Base-by-base conservation (phyloP, 2,329 filamentous ascomycete species). In the Penicillium palitans region DNA sequence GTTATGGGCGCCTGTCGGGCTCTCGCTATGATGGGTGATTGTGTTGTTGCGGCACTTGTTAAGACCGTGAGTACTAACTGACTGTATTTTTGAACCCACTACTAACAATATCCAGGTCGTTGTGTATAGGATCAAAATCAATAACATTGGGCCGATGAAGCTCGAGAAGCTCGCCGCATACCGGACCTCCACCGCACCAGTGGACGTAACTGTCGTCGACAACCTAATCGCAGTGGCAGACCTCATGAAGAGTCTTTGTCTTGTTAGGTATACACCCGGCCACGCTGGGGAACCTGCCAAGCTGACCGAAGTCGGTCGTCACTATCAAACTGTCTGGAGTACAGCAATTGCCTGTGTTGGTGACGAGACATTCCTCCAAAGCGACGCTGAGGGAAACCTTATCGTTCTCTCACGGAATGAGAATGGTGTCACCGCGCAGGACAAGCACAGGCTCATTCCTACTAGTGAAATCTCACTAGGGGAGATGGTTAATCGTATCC, bases 401-500 rank as follows among this genome's bases (percentile, higher is more conserved):
- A 80, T 93, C 55, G 87, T 97, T 3, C 79, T 98, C n/a, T 82
- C 86, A 52, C 84, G 87, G 39, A 93, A 97, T 66, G 69, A 79
- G 2, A 81, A 87, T 2, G 91, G 90, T 0, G 87, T 91, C 1
- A 91, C 87, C 0, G 82, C 84, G 1, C 88, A 95, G 52, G 91
- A 96, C 66, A 84, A 83, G 59, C 83, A 83, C 50, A 82, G 86
- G 29, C 77, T 98, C 64, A 83, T 90, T 42, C 81, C 92, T 6
- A 90, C 86, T 0, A 88, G 89, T 59, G 93, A 97, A 74, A 86
- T 98, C 62, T 87, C 89, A 45, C 80, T 99, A 10, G 93, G 95
- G 1, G 93, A 99, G 73, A 91, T 95, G 84, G 91, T 98, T 55
- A 99, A 99, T 71, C 84, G 87, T 33, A 96, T 98, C 55, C 84